Evolutionary conservation across 1,284 basidiomycete genomes (phyloP), one percentile per base, ranked within the genome.

Genomic region (Microbotryum scabiosae): DNA sequence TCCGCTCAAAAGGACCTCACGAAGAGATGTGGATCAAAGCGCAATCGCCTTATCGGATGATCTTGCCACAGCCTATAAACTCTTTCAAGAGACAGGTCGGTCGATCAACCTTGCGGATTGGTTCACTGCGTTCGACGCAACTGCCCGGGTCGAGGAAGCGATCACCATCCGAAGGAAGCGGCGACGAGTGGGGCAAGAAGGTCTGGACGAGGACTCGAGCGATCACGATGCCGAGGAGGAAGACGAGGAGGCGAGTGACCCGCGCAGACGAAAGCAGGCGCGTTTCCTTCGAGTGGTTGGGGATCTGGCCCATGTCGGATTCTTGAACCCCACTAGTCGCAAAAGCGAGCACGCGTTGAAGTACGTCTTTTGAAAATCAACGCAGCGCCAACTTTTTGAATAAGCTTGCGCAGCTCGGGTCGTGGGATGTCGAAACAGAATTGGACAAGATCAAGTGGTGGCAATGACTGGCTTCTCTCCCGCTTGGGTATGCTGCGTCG

Each of bases 221-320:
- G 36, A 41, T 16, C 36, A 41, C 71, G 5, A 84, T 74, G 20
- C 90, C 86, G 5, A 97, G 78, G 36, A 41, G 7, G 85, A 63
- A 18, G 66, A 64, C 3, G 54, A 60, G 20, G 57, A 62, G 1
- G 57, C 64, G 3, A 61, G 47, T 6, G 56, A 57, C 2, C 56
- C 60, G 23, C 44, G 14, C 49, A 46, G 57, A 53, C 45, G 61
- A 28, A 65, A 62, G 28, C 69, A 71, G 53, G 69, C 71, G 26
- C 55, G 69, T 16, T 72, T 72, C 59, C 53, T 71, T 21, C 58
- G 61, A 5, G 61, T 61, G 4, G 62, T 71, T 16, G 65, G 63
- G 21, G 70, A 69, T 52, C 54, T 72, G 16, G 69, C 62, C 10
- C 63, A 62, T 51, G 36, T 66, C 2, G 71, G 71, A 12, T 69